These are phyloP conservation scores for Hylodesmum podocarpum DNA, from an alignment of 306 rosid genomes.

Conservation along the genomic window DNA sequence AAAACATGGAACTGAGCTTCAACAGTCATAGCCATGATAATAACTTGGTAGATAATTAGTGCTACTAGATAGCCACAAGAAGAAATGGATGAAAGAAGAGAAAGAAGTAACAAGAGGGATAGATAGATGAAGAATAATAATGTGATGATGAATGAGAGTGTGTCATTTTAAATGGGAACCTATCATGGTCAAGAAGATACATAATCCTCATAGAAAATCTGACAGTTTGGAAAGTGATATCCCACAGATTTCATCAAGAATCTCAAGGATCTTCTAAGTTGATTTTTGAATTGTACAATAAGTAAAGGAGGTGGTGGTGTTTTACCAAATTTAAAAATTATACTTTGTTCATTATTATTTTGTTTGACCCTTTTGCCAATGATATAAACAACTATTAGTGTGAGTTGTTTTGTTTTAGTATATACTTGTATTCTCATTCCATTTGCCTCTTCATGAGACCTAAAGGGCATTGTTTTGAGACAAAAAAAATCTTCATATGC, in stretches of 20 bases:
- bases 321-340: constrained; percentile 27
- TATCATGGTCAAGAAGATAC: constrained; percentile 42
- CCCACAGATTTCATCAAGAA: constrained; percentile 66
- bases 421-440: not conserved
- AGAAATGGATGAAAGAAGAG: not conserved
- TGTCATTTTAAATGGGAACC: constrained; percentile 52
- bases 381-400: constrained; percentile 30
- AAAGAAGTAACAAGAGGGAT: not conserved
- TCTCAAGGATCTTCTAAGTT: constrained; percentile 64
- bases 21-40: constrained; percentile 58
- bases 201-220: constrained; percentile 53
- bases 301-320: constrained; percentile 56
- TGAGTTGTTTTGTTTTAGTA: not conserved
- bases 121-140: not conserved
- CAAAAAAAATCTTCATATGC: not conserved
- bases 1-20: constrained; percentile 73
- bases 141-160: constrained; percentile 19
- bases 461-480: constrained; percentile 19
- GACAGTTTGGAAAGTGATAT: constrained; percentile 82
- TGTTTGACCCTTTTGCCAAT: constrained; percentile 32
- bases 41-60: not conserved
- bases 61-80: not conserved
- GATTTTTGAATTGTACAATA: constrained; percentile 55
- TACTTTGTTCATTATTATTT: constrained; percentile 30
- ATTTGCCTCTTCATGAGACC: constrained; percentile 28